These are phyloP conservation scores for Coccomyxa subellipsoidea DNA, from an alignment of 163 green algal species.

Conservation along the genomic window DNA sequence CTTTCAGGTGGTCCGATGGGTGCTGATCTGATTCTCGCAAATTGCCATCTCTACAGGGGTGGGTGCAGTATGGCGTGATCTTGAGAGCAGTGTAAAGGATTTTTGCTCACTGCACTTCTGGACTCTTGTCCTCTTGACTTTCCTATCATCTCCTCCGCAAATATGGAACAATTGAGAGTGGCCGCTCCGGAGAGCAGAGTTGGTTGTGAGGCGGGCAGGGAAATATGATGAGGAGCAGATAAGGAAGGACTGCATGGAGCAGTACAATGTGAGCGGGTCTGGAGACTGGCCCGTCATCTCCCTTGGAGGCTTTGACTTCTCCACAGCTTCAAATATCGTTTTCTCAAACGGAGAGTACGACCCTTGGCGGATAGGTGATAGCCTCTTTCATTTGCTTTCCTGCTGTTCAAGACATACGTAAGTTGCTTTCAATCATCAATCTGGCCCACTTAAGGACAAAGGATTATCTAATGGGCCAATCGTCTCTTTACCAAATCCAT, in stretches of 20 bases:
- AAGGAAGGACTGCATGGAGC: neutral
- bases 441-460: too few relatives aligned
- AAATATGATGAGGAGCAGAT: constrained; percentile 3
- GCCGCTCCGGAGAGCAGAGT: too few relatives aligned
- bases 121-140: too few relatives aligned
- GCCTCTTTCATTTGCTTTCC: neutral
- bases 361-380: constrained; percentile 44
- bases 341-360: constrained; percentile 72
- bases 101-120: too few relatives aligned
- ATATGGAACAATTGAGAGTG: neutral
- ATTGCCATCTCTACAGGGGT: too few relatives aligned
- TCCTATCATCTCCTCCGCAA: neutral
- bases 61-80: too few relatives aligned
- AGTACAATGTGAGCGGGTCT: neutral
- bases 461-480: too few relatives aligned
- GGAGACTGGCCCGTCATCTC: neutral
- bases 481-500: too few relatives aligned
- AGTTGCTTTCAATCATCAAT: neutral
- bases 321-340: constrained; percentile 61
- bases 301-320: neutral
- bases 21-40: too few relatives aligned
- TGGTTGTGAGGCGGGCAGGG: neutral
- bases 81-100: too few relatives aligned
- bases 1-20: too few relatives aligned
- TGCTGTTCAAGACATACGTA: neutral